phyloP scores from a whole-genome alignment of 192 early-diverging fungal species.

The Phlyctochytrium planicorne region DNA sequence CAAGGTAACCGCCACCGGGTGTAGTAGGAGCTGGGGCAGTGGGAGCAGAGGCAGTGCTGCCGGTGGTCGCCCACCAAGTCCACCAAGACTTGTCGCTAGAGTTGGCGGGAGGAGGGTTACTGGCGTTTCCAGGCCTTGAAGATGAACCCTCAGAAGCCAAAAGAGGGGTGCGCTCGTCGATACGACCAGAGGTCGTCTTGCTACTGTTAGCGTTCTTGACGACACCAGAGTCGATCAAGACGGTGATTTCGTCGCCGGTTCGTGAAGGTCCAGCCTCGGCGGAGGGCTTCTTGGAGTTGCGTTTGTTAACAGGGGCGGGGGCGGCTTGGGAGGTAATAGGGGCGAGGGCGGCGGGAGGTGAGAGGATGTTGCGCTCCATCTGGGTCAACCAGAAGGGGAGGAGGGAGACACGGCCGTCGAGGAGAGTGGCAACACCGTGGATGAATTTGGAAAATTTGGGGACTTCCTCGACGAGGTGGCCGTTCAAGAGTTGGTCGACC shows the following conservation, averaged over 20 bases:
- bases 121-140: not conserved
- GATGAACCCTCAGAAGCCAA: not conserved
- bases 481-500: conserved; percentile 88
- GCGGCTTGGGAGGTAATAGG: not conserved
- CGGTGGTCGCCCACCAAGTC: not conserved
- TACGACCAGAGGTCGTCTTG: not conserved
- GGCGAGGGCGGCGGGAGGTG: conserved; percentile 16
- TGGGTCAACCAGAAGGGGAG: conserved; percentile 96
- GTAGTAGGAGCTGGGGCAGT: not conserved
- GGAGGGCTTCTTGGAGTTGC: conserved; percentile 5
- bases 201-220: not conserved
- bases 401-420: conserved; percentile 68
- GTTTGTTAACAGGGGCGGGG: not conserved
- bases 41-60: not conserved
- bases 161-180: conserved; percentile 3
- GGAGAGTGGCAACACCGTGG: conserved; percentile 86
- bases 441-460: conserved; percentile 99
- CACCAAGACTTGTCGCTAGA: not conserved
- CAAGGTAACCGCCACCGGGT: not conserved
- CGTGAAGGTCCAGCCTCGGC: conserved; percentile 6
- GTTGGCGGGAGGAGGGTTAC: not conserved
- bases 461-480: conserved; percentile 84
- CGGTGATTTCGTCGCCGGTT: conserved; percentile 26
- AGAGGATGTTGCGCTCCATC: conserved; percentile 90
- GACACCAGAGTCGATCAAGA: conserved; percentile 11